These are phyloP conservation scores for Leccinum subgranulosum DNA, from an alignment of 768 basidiomycete species.

Conservation along the genomic window DNA sequence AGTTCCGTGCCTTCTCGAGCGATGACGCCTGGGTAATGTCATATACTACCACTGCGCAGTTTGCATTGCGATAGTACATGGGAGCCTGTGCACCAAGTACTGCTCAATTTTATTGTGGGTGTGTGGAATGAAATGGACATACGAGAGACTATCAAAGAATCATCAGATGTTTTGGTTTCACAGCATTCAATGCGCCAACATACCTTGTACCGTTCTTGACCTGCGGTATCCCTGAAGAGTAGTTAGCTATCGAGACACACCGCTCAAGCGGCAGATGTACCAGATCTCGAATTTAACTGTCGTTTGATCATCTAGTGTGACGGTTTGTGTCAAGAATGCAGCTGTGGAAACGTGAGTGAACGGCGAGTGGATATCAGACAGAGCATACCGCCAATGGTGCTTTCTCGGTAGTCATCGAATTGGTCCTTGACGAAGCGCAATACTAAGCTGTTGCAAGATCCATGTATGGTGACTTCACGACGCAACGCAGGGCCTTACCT, in stretches of 20 bases:
- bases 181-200: constrained; percentile 15
- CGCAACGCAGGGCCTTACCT: constrained; percentile 46
- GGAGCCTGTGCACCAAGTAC: constrained; percentile 56
- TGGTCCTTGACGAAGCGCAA: constrained; percentile 95
- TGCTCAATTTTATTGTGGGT: background rate
- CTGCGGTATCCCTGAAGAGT: constrained; percentile 81
- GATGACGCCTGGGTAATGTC: constrained; percentile 93
- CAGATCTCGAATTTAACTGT: constrained; percentile 98
- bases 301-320: constrained; percentile 83
- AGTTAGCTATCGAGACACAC: background rate
- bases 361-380: background rate
- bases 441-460: constrained; percentile 62
- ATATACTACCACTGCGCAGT: constrained; percentile 92
- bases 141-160: constrained; percentile 40
- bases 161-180: background rate
- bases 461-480: constrained; percentile 25
- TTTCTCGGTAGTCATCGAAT: constrained; percentile 94
- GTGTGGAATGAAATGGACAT: constrained; percentile 22
- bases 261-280: constrained; percentile 40
- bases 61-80: constrained; percentile 96
- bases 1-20: constrained; percentile 91
- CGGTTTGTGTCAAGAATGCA: constrained; percentile 98
- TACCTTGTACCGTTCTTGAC: constrained; percentile 93
- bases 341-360: constrained; percentile 45
- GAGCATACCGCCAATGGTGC: constrained; percentile 81